phyloP scores from a whole-genome alignment of 2,329 filamentous ascomycete species.

The Verticillium tricorpus region DNA sequence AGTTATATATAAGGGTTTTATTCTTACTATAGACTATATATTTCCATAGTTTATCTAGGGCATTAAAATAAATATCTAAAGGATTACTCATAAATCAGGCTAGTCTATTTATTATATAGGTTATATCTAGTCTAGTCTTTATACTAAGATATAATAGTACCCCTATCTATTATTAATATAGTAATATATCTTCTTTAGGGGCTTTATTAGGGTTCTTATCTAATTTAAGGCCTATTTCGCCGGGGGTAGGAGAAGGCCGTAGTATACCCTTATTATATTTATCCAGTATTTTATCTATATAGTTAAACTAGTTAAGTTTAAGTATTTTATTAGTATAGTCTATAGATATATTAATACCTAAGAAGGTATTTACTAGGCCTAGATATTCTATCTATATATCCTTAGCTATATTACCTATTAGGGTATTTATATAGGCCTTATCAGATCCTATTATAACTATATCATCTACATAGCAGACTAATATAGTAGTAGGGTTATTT shows the following conservation, averaged over 20 bases:
- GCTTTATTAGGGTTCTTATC: background rate
- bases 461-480: background rate
- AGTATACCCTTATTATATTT: background rate
- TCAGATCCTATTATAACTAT: background rate
- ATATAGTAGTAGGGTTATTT: background rate
- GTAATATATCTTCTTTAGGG: background rate
- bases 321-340: no score
- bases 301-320: no score
- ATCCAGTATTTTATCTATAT: constrained; percentile 1
- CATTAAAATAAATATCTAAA: constrained; percentile 1
- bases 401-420: background rate
- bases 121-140: background rate
- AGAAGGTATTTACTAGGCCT: background rate
- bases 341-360: background rate
- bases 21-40: no score
- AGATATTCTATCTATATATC: background rate
- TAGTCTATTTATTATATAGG: background rate
- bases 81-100: background rate
- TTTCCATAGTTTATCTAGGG: background rate
- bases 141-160: constrained; percentile 1
- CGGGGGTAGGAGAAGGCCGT: no score
- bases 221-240: background rate
- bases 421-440: background rate
- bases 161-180: background rate
- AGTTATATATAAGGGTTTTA: no score